Percentiles rank a stretch among this genome's conserved stretches.
These are phyloP conservation scores for Paralagenidium karlingii DNA, from an alignment of 352 stramenopile species.

Conservation along the genomic window DNA sequence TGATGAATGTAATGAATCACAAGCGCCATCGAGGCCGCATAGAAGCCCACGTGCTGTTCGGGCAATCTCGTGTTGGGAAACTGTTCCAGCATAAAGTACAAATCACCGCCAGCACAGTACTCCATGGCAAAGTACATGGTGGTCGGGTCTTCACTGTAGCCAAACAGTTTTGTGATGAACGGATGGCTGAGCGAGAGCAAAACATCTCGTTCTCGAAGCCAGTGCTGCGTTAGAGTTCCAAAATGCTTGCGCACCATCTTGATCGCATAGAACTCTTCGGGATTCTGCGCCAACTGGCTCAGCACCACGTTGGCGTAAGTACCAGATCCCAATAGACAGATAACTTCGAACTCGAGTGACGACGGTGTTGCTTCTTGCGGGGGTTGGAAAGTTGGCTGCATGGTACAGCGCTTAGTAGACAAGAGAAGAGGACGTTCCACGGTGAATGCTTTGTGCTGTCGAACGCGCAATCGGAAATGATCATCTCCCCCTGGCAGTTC, in stretches of 20 bases:
- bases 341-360: constrained; percentile 33
- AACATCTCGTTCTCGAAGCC: constrained; percentile 97
- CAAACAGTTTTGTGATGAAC: constrained; percentile 96
- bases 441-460: too few relatives aligned
- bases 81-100: constrained; percentile 90
- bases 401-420: too few relatives aligned
- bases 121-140: constrained; percentile 99
- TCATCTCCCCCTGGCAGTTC: too few relatives aligned
- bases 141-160: constrained; percentile 82
- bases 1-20: constrained; percentile 86
- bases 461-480: too few relatives aligned
- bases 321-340: constrained; percentile 55
- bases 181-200: constrained; percentile 91
- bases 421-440: too few relatives aligned
- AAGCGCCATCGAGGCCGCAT: constrained; percentile 93
- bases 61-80: constrained; percentile 81
- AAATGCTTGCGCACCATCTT: not conserved
- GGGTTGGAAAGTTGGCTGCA: too few relatives aligned
- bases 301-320: constrained; percentile 67
- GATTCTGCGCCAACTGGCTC: constrained; percentile 26
- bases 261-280: not conserved
- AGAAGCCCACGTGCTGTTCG: constrained; percentile 90
- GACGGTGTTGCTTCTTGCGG: too few relatives aligned
- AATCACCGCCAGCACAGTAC: constrained; percentile 95
- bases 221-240: too few relatives aligned